A percentile compares a stretch with the other conserved stretches of the same genome.
Conservation (phyloP, 257 asterid species). For the Solanum dulcamara region DNA sequence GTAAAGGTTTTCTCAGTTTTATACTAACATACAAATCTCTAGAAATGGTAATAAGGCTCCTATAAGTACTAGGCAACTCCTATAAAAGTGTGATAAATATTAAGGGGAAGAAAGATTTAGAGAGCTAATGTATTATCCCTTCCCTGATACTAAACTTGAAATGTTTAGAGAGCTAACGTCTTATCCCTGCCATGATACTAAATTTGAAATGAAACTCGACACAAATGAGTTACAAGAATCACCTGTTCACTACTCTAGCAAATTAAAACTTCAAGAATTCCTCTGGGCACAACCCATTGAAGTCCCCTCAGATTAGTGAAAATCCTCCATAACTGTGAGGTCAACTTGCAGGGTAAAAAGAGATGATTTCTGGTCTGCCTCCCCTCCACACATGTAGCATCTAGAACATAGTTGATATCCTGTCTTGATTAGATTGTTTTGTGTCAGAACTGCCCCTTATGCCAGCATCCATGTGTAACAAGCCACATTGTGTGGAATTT, state of each 20-base stretch:
- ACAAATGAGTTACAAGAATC: not conserved
- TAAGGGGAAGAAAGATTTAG: not conserved
- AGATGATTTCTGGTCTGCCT: not conserved
- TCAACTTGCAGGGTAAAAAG: not conserved
- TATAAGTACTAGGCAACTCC: not conserved
- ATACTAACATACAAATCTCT: not conserved
- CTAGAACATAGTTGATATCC: not conserved
- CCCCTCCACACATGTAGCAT: not conserved
- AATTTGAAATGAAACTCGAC: not conserved
- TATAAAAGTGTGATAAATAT: not conserved
- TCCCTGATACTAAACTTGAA: not conserved
- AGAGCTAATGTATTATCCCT: not conserved
- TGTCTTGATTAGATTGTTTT: not conserved
- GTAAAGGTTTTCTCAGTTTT: not conserved
- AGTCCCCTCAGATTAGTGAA: not conserved
- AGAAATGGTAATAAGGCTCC: not conserved
- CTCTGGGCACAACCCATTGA: not conserved
- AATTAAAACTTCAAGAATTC: not conserved
- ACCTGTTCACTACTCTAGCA: not conserved
- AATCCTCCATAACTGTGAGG: not conserved
- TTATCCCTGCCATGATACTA: not conserved
- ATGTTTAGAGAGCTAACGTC: not conserved
- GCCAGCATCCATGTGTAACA: not conserved
- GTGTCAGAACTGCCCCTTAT: not conserved
- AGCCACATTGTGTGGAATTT: not conserved